Percentiles rank a stretch among this genome's conserved stretches.
phyloP scores from a whole-genome alignment of 768 basidiomycete genomes.

The Suillus plorans region DNA sequence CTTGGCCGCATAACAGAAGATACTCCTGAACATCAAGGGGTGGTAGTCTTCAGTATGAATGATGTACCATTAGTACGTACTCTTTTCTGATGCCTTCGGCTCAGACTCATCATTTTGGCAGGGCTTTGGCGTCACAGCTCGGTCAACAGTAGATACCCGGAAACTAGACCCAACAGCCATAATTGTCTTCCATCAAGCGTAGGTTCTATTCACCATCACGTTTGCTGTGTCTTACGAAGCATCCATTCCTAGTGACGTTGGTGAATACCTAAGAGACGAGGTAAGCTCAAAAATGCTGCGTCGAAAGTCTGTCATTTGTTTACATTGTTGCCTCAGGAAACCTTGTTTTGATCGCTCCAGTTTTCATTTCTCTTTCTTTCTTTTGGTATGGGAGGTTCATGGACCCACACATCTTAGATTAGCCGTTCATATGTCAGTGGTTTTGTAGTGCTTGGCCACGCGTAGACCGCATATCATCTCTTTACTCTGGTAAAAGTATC shows the following conservation, averaged over 20 bases:
- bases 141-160: constrained; percentile 92
- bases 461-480: constrained; percentile 9
- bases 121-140: constrained; percentile 97
- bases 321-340: constrained; percentile 52
- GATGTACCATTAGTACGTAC: constrained; percentile 83
- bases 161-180: constrained; percentile 98
- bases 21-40: constrained; percentile 98
- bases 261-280: constrained; percentile 97
- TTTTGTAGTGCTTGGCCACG: constrained; percentile 47
- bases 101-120: constrained; percentile 31
- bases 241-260: constrained; percentile 72
- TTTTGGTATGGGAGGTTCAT: constrained; percentile 21
- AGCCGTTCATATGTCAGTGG: constrained; percentile 22
- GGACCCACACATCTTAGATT: constrained; percentile 10
- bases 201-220: constrained; percentile 9
- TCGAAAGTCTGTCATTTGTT: constrained; percentile 12
- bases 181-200: constrained; percentile 99
- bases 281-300: constrained; percentile 39
- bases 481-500: constrained; percentile 28
- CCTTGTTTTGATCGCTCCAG: constrained; percentile 56
- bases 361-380: constrained; percentile 10
- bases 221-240: constrained; percentile 1
- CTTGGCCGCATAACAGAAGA: constrained; percentile 99
- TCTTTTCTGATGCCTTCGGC: not conserved
- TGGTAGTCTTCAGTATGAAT: constrained; percentile 94